Evolutionary conservation across 2,329 filamentous ascomycete genomes (phyloP), one percentile per base, ranked within the genome.

Genomic region (Pseudonectria foliicola): DNA sequence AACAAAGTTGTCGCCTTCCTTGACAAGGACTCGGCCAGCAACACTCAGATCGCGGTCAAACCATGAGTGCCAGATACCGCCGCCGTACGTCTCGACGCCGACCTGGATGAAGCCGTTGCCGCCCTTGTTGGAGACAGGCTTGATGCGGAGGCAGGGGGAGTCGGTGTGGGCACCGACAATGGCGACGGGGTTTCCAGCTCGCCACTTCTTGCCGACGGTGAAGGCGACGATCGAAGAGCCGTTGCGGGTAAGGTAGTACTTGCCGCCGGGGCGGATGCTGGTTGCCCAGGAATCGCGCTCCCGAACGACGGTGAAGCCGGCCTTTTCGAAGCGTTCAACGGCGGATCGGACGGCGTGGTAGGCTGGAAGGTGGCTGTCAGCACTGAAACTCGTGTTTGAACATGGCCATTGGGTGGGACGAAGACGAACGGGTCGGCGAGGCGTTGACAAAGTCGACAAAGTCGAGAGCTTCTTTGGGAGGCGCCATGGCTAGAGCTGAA

Each of bases 141-240:
- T 98, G 59, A 98, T 71, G 40, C 90, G 82, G 32, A 98, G 75
- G 50, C 85, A 89, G 6, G 87, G 88, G 10, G 89, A 95, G 64
- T 98, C 92, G 39, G 92, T 96, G 64, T 98, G 90, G 26, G 92
- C 89, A 49, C 90, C 92, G 42, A 98, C 79, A 77, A 96, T 95
- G 59, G 85, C 75, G 45, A 95, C 81, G 7, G 89, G 82, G 60
- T 94, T 94, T 29, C 90, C 90, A 3, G 90, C 80, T 57, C 82
- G 82, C 90, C 90, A 98, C 67, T 85, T 82, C 54, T 79, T 77
- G 54, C 90, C 90, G 53, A 96, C 82, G 43, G 86, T 85, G 63
- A 96, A 96, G 44, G 89, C 89, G 39, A 95, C 78, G 45, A 96
- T 85, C 31, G 90, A 93, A 16, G 88, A 94, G 39, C 77, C 82